Base-by-base conservation (phyloP, 83 land plant genomes). In the Isoetes engelmannii region DNA sequence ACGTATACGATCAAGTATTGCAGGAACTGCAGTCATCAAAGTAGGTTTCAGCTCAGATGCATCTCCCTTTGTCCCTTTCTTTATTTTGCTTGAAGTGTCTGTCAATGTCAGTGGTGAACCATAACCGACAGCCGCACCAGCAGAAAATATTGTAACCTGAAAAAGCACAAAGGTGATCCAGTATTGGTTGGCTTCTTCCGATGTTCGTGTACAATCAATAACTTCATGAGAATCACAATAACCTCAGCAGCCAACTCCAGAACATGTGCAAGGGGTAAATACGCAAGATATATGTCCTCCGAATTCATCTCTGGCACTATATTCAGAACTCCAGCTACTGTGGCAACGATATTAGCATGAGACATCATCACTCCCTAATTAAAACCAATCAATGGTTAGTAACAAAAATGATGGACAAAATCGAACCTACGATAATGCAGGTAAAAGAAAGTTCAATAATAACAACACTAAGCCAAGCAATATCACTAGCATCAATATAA, bases 1-100 rank as follows among this genome's bases (percentile, higher is more conserved):
- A 4, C 94, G 82, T 62, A 89, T 75, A 69, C 94, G 88, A 77
- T 86, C 94, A 45, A 89, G 73, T 50, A 89, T 86, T 49, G 90
- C 88, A 6, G 94, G 92, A 46, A 89, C 88, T 44, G 88, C 78
- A 58, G 86, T 68, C 84, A 89, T 74, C 7, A 89, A 51, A 7
- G 94, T 89, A 4, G 94, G 90, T 46, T 74, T 76, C 56, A 89
- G 69, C 41, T 67, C 77, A 20, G 88, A 71, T 47, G 79, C 86
- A 80, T 89, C 94, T 43, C 94, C 94, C 65, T 83, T 76, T 45
- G 94, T 83, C 54, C 94, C 94, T 71, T 83, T 83, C 75, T 77
- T 84, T 19, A 89, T 81, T 65, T 89, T 89, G 47, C 64, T 81
- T 43, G 90, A 89, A 56, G 87, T 81, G 62, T 89, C 88, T 48